A percentile compares a stretch with the other conserved stretches of the same genome.
phyloP scores from a whole-genome alignment of 2,329 filamentous ascomycete species.

The Ascocoryne sarcoides region DNA sequence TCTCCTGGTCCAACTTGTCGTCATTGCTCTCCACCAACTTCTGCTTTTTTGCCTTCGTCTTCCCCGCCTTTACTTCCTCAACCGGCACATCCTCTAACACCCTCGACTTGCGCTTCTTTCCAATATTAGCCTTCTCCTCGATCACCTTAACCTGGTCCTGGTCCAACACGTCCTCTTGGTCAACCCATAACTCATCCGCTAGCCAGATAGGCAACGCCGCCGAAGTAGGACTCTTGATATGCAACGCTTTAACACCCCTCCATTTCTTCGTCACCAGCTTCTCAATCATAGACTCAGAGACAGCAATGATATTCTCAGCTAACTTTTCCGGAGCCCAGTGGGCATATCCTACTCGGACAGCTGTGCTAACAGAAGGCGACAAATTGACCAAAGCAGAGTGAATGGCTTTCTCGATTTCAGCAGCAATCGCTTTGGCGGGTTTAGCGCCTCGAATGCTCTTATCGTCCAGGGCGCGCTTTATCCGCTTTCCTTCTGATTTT shows the following conservation, averaged over 20 bases:
- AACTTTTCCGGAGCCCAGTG: conserved; percentile 68
- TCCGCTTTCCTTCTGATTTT: conserved; percentile 50
- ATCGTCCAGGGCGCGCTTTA: conserved; percentile 36
- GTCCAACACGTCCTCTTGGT: conserved; percentile 61
- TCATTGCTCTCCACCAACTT: conserved; percentile 27
- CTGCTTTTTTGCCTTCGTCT: conserved; percentile 31
- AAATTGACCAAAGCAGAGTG: conserved; percentile 73
- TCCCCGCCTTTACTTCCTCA: conserved; percentile 27
- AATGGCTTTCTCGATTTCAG: conserved; percentile 73
- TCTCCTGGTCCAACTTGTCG: conserved; percentile 29
- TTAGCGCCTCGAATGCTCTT: conserved; percentile 41
- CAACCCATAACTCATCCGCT: conserved; percentile 83
- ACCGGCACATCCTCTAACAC: conserved; percentile 21
- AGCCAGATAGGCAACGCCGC: conserved; percentile 90
- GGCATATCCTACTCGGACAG: conserved; percentile 70
- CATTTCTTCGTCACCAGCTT: conserved; percentile 81
- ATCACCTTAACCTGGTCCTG: conserved; percentile 39
- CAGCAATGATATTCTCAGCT: conserved; percentile 69
- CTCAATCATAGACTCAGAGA: conserved; percentile 60
- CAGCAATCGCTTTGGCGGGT: conserved; percentile 49
- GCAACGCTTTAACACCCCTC: conserved; percentile 74
- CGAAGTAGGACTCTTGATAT: conserved; percentile 86
- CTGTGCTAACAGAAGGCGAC: conserved; percentile 67
- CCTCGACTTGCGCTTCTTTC: conserved; percentile 45
- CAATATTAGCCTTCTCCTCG: conserved; percentile 37